Evolutionary conservation across 1,284 basidiomycete species (phyloP), one percentile per base, ranked within the genome.

Genomic region (Inonotus hispidus): DNA sequence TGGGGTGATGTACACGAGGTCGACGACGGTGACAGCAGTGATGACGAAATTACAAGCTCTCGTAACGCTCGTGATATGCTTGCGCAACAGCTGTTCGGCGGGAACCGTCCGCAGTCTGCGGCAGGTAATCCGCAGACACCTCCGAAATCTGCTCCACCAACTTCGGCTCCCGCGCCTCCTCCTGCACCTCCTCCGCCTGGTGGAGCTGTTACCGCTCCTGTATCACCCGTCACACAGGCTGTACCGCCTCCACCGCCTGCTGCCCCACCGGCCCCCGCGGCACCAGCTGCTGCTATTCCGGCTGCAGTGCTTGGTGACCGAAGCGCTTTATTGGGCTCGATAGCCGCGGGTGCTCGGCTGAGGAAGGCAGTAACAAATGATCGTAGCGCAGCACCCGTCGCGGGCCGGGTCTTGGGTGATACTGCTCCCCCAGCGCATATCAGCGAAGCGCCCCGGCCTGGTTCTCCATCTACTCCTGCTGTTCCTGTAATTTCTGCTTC

Each of bases 1-100:
- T 96, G 94, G 94, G 93, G 90, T 61, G 87, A 88, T 16, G 78
- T 90, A 47, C 78, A 84, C 65, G 92, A 95, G 73, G 86, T 87
- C 61, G 83, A 87, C 4, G 81, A 83, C 3, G 82, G 84, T 25
- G 85, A 88, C 65, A 88, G 85, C 67, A 89, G 85, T 65, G 92
- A 94, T 62, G 93, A 95, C 70, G 92, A 94, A 65, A 75, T 88
- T 57, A 78, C 79, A 49, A 76, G 76, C 7, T 86, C 84, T 13
- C 80, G 93, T 35, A 79, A 78, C 60, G 82, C 80, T 19, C 81
- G 91, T 6, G 82, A 82, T 64, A 84, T 85, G 61, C 84, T 96
- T 46, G 94, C 95, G 6, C 81, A 84, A 61, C 82, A 87, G 60
- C 70, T 95, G 46, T 95, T 96, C 70, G 87, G 76, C 59, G 70